phyloP scores from a whole-genome alignment of 176 grass and related monocot species.

The Melocanna baccifera region DNA sequence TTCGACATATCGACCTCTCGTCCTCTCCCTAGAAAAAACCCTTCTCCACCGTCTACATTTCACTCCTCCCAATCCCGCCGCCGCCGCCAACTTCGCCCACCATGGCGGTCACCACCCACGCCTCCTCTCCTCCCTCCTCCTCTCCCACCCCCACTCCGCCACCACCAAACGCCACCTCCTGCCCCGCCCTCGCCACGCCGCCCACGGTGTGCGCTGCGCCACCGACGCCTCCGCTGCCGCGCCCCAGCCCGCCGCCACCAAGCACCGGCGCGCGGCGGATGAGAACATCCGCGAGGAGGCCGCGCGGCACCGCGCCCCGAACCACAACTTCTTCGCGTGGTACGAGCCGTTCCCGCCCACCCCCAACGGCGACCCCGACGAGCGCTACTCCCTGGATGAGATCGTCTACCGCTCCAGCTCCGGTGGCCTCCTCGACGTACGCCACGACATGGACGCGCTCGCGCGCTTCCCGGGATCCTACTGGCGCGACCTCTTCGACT shows the following conservation, averaged over 20 bases:
- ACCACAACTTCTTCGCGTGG: constrained; percentile 59
- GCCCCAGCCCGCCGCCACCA: not conserved
- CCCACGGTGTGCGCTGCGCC: constrained; percentile 36
- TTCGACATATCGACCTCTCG: not conserved
- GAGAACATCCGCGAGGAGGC: constrained; percentile 95
- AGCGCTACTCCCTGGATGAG: constrained; percentile 91
- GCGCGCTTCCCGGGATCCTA: constrained; percentile 59
- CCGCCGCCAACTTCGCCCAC: constrained; percentile 22
- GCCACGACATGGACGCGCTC: constrained; percentile 55
- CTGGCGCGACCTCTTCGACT: constrained; percentile 69
- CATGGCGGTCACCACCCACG: constrained; percentile 52
- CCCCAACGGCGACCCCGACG: constrained; percentile 40
- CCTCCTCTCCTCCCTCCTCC: constrained; percentile 41
- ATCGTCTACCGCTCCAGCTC: constrained; percentile 89
- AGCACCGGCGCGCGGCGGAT: constrained; percentile 59
- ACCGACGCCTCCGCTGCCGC: constrained; percentile 33
- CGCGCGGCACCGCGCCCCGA: constrained; percentile 46
- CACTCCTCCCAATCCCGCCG: constrained; percentile 30
- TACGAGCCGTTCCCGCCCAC: constrained; percentile 59
- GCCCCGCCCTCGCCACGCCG: not conserved
- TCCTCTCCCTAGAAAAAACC: constrained; percentile 27
- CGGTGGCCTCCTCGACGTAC: constrained; percentile 49
- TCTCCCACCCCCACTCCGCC: constrained; percentile 32
- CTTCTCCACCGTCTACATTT: constrained; percentile 1
- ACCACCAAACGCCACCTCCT: not conserved